Base-by-base conservation (phyloP, 495 filamentous ascomycete genomes). In the Mycothermus thermophilus region DNA sequence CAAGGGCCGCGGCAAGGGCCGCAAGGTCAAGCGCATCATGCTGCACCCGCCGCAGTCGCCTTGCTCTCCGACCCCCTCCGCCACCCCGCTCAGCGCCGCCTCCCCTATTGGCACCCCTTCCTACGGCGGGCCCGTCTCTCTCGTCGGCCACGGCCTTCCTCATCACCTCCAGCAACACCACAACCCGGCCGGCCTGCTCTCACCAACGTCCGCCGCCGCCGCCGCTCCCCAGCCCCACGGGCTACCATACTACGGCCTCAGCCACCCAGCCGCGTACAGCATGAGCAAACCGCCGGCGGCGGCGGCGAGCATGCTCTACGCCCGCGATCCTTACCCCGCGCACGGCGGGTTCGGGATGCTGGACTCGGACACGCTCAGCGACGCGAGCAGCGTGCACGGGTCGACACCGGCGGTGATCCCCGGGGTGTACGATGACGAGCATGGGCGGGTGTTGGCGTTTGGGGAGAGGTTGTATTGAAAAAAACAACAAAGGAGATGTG, bases 1-100 rank as follows among this genome's bases (percentile, higher is more conserved):
- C 63, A 96, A 95, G 57, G 88, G 88, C 5, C 78, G 88, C 9
- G 88, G 88, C 13, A 87, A 87, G 55, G 78, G 90, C 53, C 71
- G 84, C 29, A 74, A 67, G 40, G 66, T 71, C 38, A 34, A 35
- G 20, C 31, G 32, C 15, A 8, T 41, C 19, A 0, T 13, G 6
- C 20, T 15, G 44, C 46, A 6, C 29, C 35, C 5, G 14, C 31
- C 4, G 8, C 50, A 45, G 6, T 23, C 23, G 13, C 25, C 42
- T 13, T 35, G 40, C 3, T 13, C 16, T 22, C 21, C 29, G 3
- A 42, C 33, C 18, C 32, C 43, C 3, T 22, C 32, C 9, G 13
- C 25, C 20, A 37, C 35, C 30, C 40, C 44, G 0, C 7, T 17
- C 21, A 27, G 10, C 0, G 8, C 10, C 3, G 30, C 23, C 8